A percentile compares a stretch with the other conserved stretches of the same genome.
Conservation (phyloP, 106 monocot genomes). For the Dactylorhiza incarnata region DNA sequence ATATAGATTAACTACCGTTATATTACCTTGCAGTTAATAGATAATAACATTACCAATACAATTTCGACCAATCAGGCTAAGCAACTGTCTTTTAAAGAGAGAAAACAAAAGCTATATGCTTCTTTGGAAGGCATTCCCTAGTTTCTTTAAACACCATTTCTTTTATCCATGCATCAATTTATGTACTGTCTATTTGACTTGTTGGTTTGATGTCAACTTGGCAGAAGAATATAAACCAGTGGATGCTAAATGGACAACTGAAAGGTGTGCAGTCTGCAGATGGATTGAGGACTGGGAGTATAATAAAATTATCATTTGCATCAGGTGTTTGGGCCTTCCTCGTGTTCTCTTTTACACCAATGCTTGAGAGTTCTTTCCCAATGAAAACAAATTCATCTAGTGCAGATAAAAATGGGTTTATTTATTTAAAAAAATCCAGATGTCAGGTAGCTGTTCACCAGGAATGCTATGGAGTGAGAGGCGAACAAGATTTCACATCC, state of each 20-base stretch:
- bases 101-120: slow-evolving; percentile 57
- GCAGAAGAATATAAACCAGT: slow-evolving; percentile 85
- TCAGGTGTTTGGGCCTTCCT: slow-evolving; percentile 38
- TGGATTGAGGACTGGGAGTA: slow-evolving; percentile 99
- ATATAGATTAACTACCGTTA: not conserved
- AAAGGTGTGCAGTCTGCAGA: slow-evolving; percentile 97
- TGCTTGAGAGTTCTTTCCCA: not conserved
- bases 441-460: slow-evolving; percentile 99
- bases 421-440: slow-evolving; percentile 27
- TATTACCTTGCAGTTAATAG: slow-evolving; percentile 42
- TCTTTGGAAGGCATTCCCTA: slow-evolving; percentile 45
- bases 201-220: not conserved
- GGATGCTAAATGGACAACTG: slow-evolving; percentile 86
- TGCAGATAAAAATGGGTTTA: not conserved
- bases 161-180: not conserved
- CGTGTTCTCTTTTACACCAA: not conserved
- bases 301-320: slow-evolving; percentile 98
- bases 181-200: not conserved
- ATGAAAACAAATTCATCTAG: not conserved
- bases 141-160: not conserved
- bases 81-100: slow-evolving; percentile 43
- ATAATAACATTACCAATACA: slow-evolving; percentile 22
- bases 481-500: slow-evolving; percentile 69
- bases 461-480: slow-evolving; percentile 94
- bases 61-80: slow-evolving; percentile 32